Percentiles rank a stretch among this genome's conserved stretches.
These are phyloP conservation scores for Piromyces finnis DNA, from an alignment of 192 early-diverging fungal species.

Conservation along the genomic window DNA sequence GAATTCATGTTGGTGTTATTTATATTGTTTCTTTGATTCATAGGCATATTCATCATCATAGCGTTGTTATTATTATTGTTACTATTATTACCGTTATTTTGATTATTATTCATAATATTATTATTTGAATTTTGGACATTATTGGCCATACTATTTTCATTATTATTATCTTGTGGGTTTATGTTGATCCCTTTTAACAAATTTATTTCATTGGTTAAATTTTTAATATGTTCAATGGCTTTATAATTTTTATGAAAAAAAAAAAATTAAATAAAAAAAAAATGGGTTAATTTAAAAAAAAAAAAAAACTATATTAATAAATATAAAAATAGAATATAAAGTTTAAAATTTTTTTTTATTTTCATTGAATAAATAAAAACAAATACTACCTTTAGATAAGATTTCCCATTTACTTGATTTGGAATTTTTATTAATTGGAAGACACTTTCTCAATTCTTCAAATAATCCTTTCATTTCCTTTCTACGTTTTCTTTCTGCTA, in stretches of 20 bases:
- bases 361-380: too few species aligned
- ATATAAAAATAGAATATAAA: too few species aligned
- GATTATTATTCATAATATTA: not conserved
- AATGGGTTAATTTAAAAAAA: too few species aligned
- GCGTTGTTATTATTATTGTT: not conserved
- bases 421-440: constrained; percentile 59
- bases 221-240: constrained; percentile 33
- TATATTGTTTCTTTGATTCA: not conserved
- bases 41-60: not conserved
- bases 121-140: not conserved
- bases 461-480: constrained; percentile 85
- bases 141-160: too few species aligned
- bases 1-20: not conserved
- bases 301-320: too few species aligned
- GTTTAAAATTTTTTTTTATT: too few species aligned
- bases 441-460: constrained; percentile 58
- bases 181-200: not conserved
- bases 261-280: too few species aligned
- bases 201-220: not conserved
- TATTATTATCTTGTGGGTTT: too few species aligned
- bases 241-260: too few species aligned
- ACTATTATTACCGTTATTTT: not conserved
- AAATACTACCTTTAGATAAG: constrained; percentile 46
- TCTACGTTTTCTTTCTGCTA: constrained; percentile 70
- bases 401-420: constrained; percentile 85